A percentile compares a stretch with the other conserved stretches of the same genome.
These are phyloP conservation scores for Bruguiera sexangula DNA, from an alignment of 345 rosid species.

Conservation along the genomic window DNA sequence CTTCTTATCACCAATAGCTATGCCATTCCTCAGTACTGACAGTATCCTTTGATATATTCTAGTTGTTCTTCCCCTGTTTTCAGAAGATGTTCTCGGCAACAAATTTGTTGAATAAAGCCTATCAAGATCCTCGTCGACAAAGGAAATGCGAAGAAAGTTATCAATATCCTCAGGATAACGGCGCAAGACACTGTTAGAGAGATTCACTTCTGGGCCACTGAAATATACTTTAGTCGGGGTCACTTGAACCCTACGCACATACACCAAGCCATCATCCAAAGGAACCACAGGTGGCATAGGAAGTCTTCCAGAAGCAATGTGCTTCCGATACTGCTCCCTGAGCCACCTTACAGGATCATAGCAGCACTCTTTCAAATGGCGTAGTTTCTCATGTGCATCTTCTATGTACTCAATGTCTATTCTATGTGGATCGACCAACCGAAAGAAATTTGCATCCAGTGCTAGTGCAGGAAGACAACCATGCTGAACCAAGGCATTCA, in stretches of 20 bases:
- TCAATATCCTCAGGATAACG: slow-evolving; percentile 32
- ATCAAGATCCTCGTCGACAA: slow-evolving; percentile 49
- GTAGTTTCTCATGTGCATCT: slow-evolving; percentile 39
- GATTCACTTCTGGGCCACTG: slow-evolving; percentile 49
- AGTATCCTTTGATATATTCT: slow-evolving; percentile 40
- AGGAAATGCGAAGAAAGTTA: slow-evolving; percentile 47
- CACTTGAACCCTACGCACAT: slow-evolving; percentile 40
- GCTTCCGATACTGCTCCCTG: slow-evolving; percentile 15
- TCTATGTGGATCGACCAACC: slow-evolving; percentile 24
- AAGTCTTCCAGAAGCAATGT: neutral
- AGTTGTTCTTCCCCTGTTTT: slow-evolving; percentile 18
- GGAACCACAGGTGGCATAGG: slow-evolving; percentile 28
- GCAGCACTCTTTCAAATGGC: slow-evolving; percentile 34
- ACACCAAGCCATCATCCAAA: slow-evolving; percentile 41
- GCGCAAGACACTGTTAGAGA: slow-evolving; percentile 52
- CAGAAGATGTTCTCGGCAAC: slow-evolving; percentile 7
- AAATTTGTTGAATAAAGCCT: slow-evolving; percentile 29
- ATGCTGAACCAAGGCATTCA: slow-evolving; percentile 47
- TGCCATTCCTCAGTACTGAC: slow-evolving; percentile 42
- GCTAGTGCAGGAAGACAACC: slow-evolving; percentile 45
- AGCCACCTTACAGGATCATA: slow-evolving; percentile 51
- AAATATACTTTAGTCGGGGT: slow-evolving; percentile 52
- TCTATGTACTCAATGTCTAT: slow-evolving; percentile 28
- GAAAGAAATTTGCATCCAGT: slow-evolving; percentile 33
- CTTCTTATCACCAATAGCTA: slow-evolving; percentile 33